Percentiles rank a stretch among this genome's conserved stretches.
These are phyloP conservation scores for Corrigiola litoralis DNA, from an alignment of 179 eudicot species.

Conservation along the genomic window DNA sequence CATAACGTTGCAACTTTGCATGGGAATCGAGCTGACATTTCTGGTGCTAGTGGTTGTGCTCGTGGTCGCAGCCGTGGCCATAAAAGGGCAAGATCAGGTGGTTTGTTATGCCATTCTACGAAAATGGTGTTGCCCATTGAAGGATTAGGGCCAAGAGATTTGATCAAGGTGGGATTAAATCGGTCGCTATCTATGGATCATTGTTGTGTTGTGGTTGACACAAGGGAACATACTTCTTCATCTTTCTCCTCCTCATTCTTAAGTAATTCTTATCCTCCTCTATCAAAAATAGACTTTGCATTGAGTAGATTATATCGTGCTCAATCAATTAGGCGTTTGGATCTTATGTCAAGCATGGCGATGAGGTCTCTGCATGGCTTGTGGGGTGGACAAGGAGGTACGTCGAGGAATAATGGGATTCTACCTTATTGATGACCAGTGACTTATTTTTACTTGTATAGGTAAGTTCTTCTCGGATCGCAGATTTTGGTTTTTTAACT, in stretches of 20 bases:
- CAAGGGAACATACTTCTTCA: not conserved
- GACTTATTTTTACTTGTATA: too few species aligned
- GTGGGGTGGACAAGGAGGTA: not conserved
- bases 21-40: too few species aligned
- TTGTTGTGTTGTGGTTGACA: constrained; percentile 13
- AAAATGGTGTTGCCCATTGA: constrained; percentile 18
- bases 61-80: not conserved
- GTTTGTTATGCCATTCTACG: constrained; percentile 15
- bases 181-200: constrained; percentile 46
- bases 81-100: constrained; percentile 12
- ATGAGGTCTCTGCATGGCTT: not conserved
- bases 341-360: not conserved
- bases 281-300: not conserved
- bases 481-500: too few species aligned
- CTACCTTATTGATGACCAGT: constrained; percentile 1
- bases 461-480: too few species aligned
- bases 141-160: constrained; percentile 2
- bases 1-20: too few species aligned
- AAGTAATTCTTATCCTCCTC: not conserved
- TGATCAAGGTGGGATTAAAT: constrained; percentile 16
- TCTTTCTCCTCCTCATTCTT: not conserved
- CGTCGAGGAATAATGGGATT: constrained; percentile 2
- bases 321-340: constrained; percentile 1
- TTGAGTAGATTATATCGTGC: constrained; percentile 6
- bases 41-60: not conserved